Evolutionary conservation across 352 stramenopile genomes (phyloP), one percentile per base, ranked within the genome.

Genomic region (Phytophthora macrochlamydospora): DNA sequence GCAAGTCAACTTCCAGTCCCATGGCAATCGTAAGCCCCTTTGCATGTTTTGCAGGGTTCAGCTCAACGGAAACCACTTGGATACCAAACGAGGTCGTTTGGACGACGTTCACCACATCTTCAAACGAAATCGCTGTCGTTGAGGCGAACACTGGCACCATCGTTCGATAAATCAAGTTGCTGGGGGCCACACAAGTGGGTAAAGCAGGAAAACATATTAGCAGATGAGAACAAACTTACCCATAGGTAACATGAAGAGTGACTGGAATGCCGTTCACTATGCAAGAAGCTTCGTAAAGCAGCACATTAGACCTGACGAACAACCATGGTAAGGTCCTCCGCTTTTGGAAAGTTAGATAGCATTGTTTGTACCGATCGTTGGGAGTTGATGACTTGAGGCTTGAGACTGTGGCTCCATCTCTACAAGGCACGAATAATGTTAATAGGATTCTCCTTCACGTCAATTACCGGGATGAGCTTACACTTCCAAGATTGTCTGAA

Each of bases 211-310:
- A 24, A 24, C 18, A 24, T 24, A 24, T 24, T 24, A 24, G 18
- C 18, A 24, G 18, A 24, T 24, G 18, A 24, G 18, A 24, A 24
- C 18, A 49, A 29, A 51, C 74, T 62, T 75, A 93, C 87, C 84
- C 81, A 61, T 85, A 93, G 0, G 87, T 93, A 51, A 95, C 76
- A 53, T 92, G 77, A 11, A 95, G 73, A 40, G 79, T 89, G 12
- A 81, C 75, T 46, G 87, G 87, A 49, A 88, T 77, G 12, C 73
- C 87, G 49, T 91, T 93, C 31, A 92, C 53, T 32, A 95, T 77
- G 56, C 83, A 90, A 29, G 84, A 83, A n/a, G 79, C 75, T 50
- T 95, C 87, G 57, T 93, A 94, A 6, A 95, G 72, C 40, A 95
- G 56, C 40, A 93, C 86, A 48, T 91, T 89, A n/a, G 75, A 76